These are phyloP conservation scores for Sclerotinia trifoliorum DNA, from an alignment of 2,329 filamentous ascomycete species.

Conservation along the genomic window DNA sequence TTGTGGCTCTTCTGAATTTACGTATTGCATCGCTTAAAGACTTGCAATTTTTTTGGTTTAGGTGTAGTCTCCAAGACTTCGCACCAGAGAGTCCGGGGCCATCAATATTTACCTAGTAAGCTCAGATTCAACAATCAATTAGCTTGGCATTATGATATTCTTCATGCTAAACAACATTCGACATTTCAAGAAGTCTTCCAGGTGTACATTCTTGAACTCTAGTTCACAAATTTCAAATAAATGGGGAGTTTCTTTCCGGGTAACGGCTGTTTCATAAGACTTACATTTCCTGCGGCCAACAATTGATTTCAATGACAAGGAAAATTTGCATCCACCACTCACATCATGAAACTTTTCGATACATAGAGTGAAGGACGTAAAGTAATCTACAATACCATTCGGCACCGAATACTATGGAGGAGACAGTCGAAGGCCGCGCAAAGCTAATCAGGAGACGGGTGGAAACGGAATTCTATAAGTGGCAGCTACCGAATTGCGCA, in stretches of 20 bases:
- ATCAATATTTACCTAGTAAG: no score
- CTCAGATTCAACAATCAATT: no score
- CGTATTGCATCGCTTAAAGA: no score
- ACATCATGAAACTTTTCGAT: conserved; percentile 1
- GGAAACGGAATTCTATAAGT: background rate
- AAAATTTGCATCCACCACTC: background rate
- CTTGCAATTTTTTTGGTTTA: no score
- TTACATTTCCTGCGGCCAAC: background rate
- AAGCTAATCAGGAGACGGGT: background rate
- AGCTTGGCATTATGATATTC: no score
- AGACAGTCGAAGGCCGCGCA: background rate
- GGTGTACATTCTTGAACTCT: background rate
- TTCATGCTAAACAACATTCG: no score
- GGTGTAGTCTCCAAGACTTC: no score
- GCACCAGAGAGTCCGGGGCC: no score
- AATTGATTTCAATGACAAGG: background rate
- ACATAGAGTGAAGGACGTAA: background rate
- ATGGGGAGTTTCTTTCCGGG: background rate
- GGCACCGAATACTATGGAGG: background rate
- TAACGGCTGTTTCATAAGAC: background rate
- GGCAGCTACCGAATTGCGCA: background rate
- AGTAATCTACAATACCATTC: background rate
- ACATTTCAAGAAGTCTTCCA: background rate
- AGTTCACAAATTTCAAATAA: background rate
- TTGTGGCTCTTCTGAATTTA: no score